Evolutionary conservation across 2,329 filamentous ascomycete species (phyloP).

Genomic region (Sphaerulina populicola): DNA sequence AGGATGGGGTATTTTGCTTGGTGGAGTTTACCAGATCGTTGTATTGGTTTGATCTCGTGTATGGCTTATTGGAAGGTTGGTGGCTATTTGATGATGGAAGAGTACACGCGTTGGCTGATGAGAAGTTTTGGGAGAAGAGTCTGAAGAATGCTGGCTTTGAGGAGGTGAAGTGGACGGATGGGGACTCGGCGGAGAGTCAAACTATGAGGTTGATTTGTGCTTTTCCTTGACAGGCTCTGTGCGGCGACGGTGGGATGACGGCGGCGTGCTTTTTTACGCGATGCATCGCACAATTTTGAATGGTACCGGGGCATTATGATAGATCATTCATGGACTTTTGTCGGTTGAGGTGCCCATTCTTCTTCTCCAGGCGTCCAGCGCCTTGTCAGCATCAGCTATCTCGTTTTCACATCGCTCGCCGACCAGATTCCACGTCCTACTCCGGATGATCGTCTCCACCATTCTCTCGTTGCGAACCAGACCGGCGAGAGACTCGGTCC

Average conservation of each 20-base stretch:
- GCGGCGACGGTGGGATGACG: not conserved
- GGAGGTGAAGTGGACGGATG: constrained; percentile 33
- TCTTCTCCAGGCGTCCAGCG: constrained; percentile 54
- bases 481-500: constrained; percentile 69
- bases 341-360: constrained; percentile 1
- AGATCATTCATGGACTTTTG: not conserved
- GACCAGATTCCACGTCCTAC: constrained; percentile 72
- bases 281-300: not conserved
- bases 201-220: constrained; percentile 7
- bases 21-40: constrained; percentile 30
- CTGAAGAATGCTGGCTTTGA: constrained; percentile 29
- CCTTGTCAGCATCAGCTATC: constrained; percentile 54
- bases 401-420: constrained; percentile 61
- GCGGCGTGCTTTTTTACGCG: not conserved
- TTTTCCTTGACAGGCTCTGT: not conserved
- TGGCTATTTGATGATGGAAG: constrained; percentile 37
- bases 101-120: constrained; percentile 25
- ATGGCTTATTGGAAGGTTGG: constrained; percentile 35
- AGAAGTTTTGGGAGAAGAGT: constrained; percentile 17
- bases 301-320: too few relatives aligned
- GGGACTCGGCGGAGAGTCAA: constrained; percentile 11
- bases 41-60: constrained; percentile 31
- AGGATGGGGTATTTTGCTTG: constrained; percentile 31
- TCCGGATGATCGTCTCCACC: constrained; percentile 70
- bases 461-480: constrained; percentile 66